Evolutionary conservation across 176 grass and related monocot genomes (phyloP).

Genomic region (Oryza meyeriana): DNA sequence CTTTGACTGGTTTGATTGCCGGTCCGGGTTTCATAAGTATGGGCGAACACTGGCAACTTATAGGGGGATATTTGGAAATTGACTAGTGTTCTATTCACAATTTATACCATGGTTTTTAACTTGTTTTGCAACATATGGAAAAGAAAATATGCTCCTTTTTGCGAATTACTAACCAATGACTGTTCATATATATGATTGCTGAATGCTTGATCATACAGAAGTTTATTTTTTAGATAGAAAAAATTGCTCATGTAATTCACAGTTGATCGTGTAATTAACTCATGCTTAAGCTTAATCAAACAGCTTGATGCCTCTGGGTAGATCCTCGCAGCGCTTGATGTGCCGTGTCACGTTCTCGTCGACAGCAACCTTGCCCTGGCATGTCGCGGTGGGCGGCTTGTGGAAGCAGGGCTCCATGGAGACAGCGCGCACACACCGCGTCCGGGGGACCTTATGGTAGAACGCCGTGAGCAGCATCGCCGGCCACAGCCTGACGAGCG

Average conservation of each 20-base stretch:
- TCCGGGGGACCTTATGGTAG: background rate
- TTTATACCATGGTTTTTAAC: background rate
- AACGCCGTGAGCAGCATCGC: constrained; percentile 16
- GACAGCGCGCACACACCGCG: constrained; percentile 23
- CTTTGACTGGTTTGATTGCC: too few species aligned
- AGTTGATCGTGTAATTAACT: background rate
- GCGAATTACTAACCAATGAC: too few species aligned
- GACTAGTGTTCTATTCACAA: background rate
- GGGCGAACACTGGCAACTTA: too few species aligned
- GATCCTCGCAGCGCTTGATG: constrained; percentile 47
- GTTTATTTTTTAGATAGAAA: background rate
- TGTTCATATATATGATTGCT: background rate
- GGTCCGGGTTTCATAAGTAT: too few species aligned
- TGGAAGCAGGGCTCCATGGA: constrained; percentile 59
- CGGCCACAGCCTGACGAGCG: constrained; percentile 39
- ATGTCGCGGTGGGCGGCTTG: constrained; percentile 17
- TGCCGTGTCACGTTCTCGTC: constrained; percentile 25
- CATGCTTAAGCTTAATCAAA: constrained; percentile 37
- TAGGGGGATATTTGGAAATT: too few species aligned
- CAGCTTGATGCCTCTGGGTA: constrained; percentile 17
- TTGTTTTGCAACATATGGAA: too few species aligned
- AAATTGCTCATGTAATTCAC: background rate
- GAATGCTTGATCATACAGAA: background rate
- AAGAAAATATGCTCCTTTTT: background rate
- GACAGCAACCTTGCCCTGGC: constrained; percentile 1